Conservation (phyloP, 2,329 filamentous ascomycete species). For the Orbilia ellipsospora region DNA sequence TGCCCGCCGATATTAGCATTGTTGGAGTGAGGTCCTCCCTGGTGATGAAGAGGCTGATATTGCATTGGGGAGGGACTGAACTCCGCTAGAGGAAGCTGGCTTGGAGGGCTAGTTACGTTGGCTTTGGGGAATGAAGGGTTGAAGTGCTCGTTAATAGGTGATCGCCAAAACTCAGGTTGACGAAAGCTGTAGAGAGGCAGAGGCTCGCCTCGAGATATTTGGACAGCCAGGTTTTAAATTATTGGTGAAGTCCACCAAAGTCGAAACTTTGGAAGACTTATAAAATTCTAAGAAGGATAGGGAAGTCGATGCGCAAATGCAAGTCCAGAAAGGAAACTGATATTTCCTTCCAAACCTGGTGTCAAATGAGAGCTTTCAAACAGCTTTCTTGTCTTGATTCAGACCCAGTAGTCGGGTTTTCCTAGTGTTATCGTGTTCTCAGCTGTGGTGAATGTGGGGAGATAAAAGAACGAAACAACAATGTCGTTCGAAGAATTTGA, state of each 20-base stretch:
- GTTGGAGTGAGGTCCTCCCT: slow-evolving; percentile 47
- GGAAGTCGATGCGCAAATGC: slow-evolving; percentile 44
- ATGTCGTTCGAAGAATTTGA: slow-evolving; percentile 14
- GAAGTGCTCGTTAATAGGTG: slow-evolving; percentile 53
- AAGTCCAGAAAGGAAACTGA: slow-evolving; percentile 43
- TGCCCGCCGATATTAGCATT: slow-evolving; percentile 51
- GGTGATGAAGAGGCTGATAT: slow-evolving; percentile 52
- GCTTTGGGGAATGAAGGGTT: slow-evolving; percentile 53
- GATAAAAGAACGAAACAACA: background rate
- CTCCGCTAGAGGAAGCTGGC: slow-evolving; percentile 48
- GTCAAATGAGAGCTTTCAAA: background rate
- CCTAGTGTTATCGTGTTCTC: slow-evolving; percentile 16
- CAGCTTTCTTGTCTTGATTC: slow-evolving; percentile 5
- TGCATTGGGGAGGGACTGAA: slow-evolving; percentile 53
- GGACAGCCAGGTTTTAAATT: slow-evolving; percentile 56
- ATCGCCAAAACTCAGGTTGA: slow-evolving; percentile 55
- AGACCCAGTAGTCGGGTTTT: background rate
- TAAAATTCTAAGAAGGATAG: slow-evolving; percentile 27
- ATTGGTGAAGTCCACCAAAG: slow-evolving; percentile 53
- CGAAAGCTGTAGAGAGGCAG: slow-evolving; percentile 54
- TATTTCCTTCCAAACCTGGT: slow-evolving; percentile 15
- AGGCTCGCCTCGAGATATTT: slow-evolving; percentile 54
- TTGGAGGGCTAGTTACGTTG: slow-evolving; percentile 45
- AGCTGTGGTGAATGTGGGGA: background rate
- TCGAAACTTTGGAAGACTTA: slow-evolving; percentile 55